Conservation (phyloP, 139 green algal species). For the Chlamydomonas schloesseri region DNA sequence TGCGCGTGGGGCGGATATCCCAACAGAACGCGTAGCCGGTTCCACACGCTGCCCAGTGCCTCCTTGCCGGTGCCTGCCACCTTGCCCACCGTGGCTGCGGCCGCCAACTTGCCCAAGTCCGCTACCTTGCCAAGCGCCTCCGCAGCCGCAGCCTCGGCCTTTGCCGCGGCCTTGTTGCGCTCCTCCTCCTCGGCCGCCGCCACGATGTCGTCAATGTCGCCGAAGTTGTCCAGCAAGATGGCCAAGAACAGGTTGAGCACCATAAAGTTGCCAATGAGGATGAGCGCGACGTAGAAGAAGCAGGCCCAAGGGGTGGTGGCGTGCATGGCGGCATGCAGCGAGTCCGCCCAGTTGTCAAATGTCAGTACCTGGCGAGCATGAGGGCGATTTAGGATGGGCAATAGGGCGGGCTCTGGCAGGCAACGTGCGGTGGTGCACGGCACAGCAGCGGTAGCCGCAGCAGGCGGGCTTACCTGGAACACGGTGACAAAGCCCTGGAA, state of each 20-base stretch:
- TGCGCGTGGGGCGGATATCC: no score
- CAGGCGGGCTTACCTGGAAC: background rate
- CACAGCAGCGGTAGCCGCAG: no score
- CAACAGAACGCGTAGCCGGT: no score
- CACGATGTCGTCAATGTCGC: background rate
- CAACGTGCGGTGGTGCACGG: no score
- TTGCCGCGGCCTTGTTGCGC: background rate
- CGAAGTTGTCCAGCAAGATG: constrained; percentile 76
- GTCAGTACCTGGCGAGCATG: constrained; percentile 17
- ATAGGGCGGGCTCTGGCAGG: no score
- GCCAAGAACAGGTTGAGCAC: constrained; percentile 88
- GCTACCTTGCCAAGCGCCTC: no score
- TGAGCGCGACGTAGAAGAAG: constrained; percentile 67
- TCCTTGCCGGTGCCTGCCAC: no score
- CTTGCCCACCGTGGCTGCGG: no score
- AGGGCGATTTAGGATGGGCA: no score
- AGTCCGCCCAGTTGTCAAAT: constrained; percentile 41
- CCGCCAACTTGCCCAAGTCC: no score
- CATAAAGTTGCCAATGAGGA: constrained; percentile 79
- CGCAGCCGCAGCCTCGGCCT: background rate
- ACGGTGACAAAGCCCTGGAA: constrained; percentile 35
- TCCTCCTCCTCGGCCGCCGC: background rate
- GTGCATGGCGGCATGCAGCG: constrained; percentile 25
- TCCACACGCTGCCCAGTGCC: no score
- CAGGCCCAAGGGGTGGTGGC: constrained; percentile 34